Base-by-base conservation (phyloP, 2,329 filamentous ascomycete genomes). In the Lasiodiplodia theobromae region DNA sequence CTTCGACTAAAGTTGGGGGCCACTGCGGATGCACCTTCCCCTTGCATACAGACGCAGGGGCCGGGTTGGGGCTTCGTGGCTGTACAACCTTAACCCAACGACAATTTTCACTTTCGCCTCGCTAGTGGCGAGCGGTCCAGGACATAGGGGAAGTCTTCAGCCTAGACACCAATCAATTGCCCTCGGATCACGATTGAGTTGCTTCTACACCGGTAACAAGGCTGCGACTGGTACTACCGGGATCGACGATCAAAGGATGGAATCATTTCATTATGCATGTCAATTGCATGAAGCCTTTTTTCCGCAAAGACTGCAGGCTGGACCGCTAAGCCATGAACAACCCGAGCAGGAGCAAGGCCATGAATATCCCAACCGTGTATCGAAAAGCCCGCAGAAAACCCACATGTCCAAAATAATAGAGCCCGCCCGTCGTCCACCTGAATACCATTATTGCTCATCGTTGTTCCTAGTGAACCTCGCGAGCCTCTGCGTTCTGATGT, bases 31-130 rank as follows among this genome's bases (percentile, higher is more conserved):
- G 18, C 44, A 21, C 18, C n/a, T 47, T 47, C 44, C 16, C 44
- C 44, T 47, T 47, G n/a, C 44, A 21, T 18, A 18, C 44, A 10
- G n/a, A 21, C 44, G 44, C 44, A 47, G 44, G 44, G 44, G 44
- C 44, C 44, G 3, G 28, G 40, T 44, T 16, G 40, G 40, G 40
- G 40, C 40, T 47, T 18, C 44, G 44, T n/a, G 14, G 44, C 44
- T 47, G 44, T 47, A 47, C 21, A 53, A 53, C 51, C 51, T 53
- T 53, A 53, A 53, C 51, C 25, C 25, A 31, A 28, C 51, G 8
- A 18, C 23, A 53, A 31, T 28, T 21, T 53, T 11, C 44, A 3
- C 40, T 18, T 44, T 18, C 14, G 16, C 16, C 14, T 3, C 44
- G 44, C 16, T 47, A 21, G 18, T 4, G 18, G 8, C 18, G n/a